Base-by-base conservation (phyloP, 164 flowering plant species). In the Nymphaea thermarum region DNA sequence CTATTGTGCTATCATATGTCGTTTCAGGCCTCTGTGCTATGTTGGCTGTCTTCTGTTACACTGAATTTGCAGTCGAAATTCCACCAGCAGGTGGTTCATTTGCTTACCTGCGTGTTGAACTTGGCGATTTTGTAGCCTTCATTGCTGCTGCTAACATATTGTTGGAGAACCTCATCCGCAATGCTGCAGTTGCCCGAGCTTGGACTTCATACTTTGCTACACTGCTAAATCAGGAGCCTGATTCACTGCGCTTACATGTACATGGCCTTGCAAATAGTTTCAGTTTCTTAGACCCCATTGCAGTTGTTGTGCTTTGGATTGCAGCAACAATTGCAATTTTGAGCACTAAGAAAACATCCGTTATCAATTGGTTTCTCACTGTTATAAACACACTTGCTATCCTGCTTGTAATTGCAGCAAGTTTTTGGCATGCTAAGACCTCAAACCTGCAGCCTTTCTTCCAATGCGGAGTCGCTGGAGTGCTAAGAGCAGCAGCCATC, bases 161-260 rank as follows among this genome's bases (percentile, higher is more conserved):
- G 3, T 70, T 82, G 17, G 84, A 82, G 79, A 75, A 75, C 42
- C 18, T 81, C 2, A 75, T 80, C 0, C 66, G 74, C 0, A 76
- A 77, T 2, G 86, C 86, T 5, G 71, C 77, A 4, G 85, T 82
- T 18, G 80, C 85, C 1, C 69, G 85, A 44, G 68, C 85, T 0
- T 80, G 85, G 83, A 82, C 83, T 63, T 80, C 83, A 3, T 82
- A 82, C 66, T 79, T 78, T 15, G 82, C 83, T 2, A 80, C 85
- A 0, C 70, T 82, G 4, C 73, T 74, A 67, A 77, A 77, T 68
- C 73, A 71, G 43, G 43, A 44, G 2, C 83, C 85, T 3, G 60
- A 77, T 42, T 63, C 67, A 14, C 66, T 82, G 18, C 78, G 83
- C 4, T 64, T 82, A 4, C 42, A 67, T 36, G 70, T 73, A 16